These are phyloP conservation scores for Albophoma yamanashiensis DNA, from an alignment of 2,329 filamentous ascomycete genomes.

Conservation along the genomic window DNA sequence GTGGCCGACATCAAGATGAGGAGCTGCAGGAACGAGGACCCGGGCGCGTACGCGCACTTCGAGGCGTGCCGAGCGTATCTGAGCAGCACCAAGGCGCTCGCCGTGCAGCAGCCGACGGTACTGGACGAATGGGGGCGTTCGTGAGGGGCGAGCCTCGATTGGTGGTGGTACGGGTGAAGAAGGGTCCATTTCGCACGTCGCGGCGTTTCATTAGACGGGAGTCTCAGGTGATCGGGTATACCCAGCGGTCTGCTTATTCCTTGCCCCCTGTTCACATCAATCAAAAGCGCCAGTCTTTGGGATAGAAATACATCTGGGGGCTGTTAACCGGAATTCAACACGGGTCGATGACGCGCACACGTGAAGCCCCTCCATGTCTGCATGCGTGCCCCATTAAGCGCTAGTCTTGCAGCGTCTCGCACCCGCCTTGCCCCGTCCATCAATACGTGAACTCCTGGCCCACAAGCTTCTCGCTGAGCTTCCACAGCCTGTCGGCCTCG, in stretches of 20 bases:
- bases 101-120: slow-evolving; percentile 27
- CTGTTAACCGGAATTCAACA: background rate
- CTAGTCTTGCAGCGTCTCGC: background rate
- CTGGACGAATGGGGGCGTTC: slow-evolving; percentile 27
- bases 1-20: slow-evolving; percentile 30
- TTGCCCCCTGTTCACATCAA: background rate
- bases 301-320: too few relatives aligned
- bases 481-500: slow-evolving; percentile 33
- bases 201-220: background rate
- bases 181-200: background rate
- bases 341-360: too few relatives aligned
- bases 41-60: slow-evolving; percentile 27
- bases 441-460: slow-evolving; percentile 25
- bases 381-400: too few relatives aligned
- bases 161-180: background rate
- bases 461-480: slow-evolving; percentile 33
- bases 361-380: too few relatives aligned
- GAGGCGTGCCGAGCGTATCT: slow-evolving; percentile 36
- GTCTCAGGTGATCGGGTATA: background rate
- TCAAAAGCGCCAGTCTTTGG: background rate
- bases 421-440: background rate
- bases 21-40: slow-evolving; percentile 15
- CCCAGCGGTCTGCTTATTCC: background rate
- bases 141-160: background rate
- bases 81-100: slow-evolving; percentile 22